Evolutionary conservation across 129 eudicot species (phyloP).

Genomic region (Chrysanthemum seticuspe): DNA sequence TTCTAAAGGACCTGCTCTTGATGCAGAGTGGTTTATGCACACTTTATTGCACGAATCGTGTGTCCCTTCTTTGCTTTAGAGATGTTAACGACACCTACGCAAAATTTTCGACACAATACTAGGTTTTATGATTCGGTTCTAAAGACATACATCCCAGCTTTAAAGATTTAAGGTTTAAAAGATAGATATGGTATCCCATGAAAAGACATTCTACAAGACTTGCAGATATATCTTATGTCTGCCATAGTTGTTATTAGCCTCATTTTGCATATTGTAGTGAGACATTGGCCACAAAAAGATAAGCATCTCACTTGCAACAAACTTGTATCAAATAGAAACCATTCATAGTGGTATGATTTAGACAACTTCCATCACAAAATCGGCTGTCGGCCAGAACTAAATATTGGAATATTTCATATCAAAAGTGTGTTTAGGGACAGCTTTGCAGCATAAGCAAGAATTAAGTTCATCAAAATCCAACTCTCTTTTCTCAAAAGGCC

Average conservation of each 20-base stretch:
- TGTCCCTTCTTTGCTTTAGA: background rate
- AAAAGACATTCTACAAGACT: constrained; percentile 5
- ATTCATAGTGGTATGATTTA: constrained; percentile 46
- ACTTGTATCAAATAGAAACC: constrained; percentile 31
- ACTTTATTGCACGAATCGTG: background rate
- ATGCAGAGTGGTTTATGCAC: background rate
- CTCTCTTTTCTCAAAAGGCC: background rate
- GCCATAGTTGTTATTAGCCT: constrained; percentile 28
- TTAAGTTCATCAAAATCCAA: background rate
- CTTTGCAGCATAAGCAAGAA: constrained; percentile 8
- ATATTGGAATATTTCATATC: constrained; percentile 24
- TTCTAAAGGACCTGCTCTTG: background rate
- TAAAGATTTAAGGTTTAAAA: constrained; percentile 12
- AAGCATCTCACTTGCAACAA: constrained; percentile 16
- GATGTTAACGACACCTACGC: background rate
- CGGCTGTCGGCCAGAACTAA: constrained; percentile 60
- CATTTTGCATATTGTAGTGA: constrained; percentile 21
- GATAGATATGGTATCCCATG: constrained; percentile 8
- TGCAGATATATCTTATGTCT: constrained; percentile 9
- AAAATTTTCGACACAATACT: constrained; percentile 4
- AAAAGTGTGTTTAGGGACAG: constrained; percentile 17
- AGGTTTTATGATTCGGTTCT: constrained; percentile 7
- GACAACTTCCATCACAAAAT: constrained; percentile 38
- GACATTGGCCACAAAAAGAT: constrained; percentile 29
- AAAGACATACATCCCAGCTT: background rate